Base-by-base conservation (phyloP, 352 stramenopile species). In the Phytopythium kandeliae region DNA sequence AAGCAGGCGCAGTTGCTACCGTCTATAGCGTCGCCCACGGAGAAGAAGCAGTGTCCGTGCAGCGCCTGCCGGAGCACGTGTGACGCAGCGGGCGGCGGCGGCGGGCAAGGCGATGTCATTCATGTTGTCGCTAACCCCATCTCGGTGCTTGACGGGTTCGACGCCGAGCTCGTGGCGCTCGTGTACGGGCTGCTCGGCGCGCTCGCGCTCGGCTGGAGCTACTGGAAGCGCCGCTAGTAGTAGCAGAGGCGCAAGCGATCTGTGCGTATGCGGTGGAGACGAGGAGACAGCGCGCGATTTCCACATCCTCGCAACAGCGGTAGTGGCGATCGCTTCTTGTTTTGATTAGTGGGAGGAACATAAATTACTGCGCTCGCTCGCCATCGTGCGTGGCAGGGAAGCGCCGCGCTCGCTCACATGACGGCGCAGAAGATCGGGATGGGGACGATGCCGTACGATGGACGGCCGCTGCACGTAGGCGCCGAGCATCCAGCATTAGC, bases 11-110 rank as follows among this genome's bases (percentile, higher is more conserved):
- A 87, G 57, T 38, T 84, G 33, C 59, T 93, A 26, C 66, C 70
- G 30, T 89, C 82, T 2, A 88, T 93, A 21, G 75, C 66, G 17
- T 78, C 73, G 15, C 65, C 65, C 28, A 30, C 55, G 2, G 69
- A 69, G 1, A 51, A 69, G 3, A 89, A 89, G 57, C 78, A 91
- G 51, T 93, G 82, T 57, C 82, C 82, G 1, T 93, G 82, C 45
- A 78, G 77, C 24, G 66, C 82, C 1, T 93, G 82, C 35, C 75
- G 74, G 24, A 63, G 62, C 6, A 87, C 82, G 28, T 93, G 82
- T 55, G 75, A 88, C 41, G 62, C 73, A 4, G 69, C 78, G 44
- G 37, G 57, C 15, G 52, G 60, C 12, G 45, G 57, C 12, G 54
- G 58, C 37, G 28, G 4, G 28, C 63, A 58, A 12, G 49, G 49